Base-by-base conservation (phyloP, 1,139 yeast genomes). In the Diutina siamensis region DNA sequence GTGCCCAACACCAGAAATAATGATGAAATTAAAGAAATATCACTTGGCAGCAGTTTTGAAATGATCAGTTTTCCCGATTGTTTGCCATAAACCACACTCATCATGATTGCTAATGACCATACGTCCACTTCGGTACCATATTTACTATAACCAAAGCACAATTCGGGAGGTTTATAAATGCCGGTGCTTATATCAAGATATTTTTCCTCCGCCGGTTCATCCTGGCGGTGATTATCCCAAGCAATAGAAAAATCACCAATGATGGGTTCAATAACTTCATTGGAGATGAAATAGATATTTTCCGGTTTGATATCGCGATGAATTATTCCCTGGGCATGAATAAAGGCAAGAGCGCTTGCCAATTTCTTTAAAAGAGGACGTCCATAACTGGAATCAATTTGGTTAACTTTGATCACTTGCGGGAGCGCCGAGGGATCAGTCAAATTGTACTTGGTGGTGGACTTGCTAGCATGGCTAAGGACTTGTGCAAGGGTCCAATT, bases 241-340 rank as follows among this genome's bases (percentile, higher is more conserved):
- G 89, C 73, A 33, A 86, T 81, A 7, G 97, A 95, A 60, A 89
- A 83, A 59, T 92, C 97, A 12, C 84, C 79, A 10, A 83, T 58
- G 1, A 78, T 67, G 1, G 72, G 71, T 0, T 74, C 65, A 1
- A 57, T 57, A 2, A 56, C 49, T 17, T n/a, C 12, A 9, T 20
- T 15, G n/a, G 27, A 22, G 15, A 3, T 17, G 10, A 41, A 31
- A 60, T 86, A 61, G 36, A 89, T 71, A 56, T 89, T 89, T 18
- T 78, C 78, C 0, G 95, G 94, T 60, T 89, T 89, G 46, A 89
- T 63, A 59, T 89, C 97, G 44, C 97, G 71, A 58, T 89, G 97
- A 15, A 89, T 87, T n/a, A 89, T 72, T 0, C 80, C 80, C 2
- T 67, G 54, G 0, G 17, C 3, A 48, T 81, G 94, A 7, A 83